Base-by-base conservation (phyloP, 768 basidiomycete species). In the Boletus edulis region DNA sequence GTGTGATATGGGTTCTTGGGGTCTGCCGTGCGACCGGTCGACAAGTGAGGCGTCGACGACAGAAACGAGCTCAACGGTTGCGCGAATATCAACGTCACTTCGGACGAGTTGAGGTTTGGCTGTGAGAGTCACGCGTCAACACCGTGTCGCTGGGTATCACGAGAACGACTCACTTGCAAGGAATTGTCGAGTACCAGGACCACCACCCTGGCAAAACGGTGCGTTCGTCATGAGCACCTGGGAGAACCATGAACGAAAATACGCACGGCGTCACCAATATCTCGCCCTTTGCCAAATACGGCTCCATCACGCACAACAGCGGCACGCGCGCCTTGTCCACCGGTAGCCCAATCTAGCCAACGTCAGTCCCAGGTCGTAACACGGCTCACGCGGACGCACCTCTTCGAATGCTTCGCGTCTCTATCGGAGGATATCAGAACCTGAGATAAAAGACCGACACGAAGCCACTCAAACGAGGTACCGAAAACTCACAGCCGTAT, bases 361-460 rank as follows among this genome's bases (percentile, higher is more conserved):
- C 34, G 34, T 35, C 34, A 4, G 34, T 14, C 14, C 34, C 34
- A 18, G 39, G 14, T 11, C 2, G 13, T 10, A 18, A 17, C 29
- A 29, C 29, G 9, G 34, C 5, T 4, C 6, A 14, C 14, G 34
- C 34, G 3, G 13, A 54, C 68, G 8, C 52, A 92, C 94, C 82
- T 96, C 94, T 71, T 96, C 94, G 55, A 83, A 94, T 0, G 93
- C 92, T 73, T 95, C 93, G 41, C 93, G 79, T 51, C 94, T 75
- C 92, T 94, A 39, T n/a, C n/a, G 4, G 35, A 5, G 35, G 13
- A 37, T 14, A 17, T 39, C n/a, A 39, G 34, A 11, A 35, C 14
- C 10, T 11, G 34, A 35, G 34, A 39, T 4, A 35, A 12, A 34
- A 34, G 4, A 34, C 34, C 12, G 12, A 4, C 13, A 14, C 13